Evolutionary conservation across 2,329 filamentous ascomycete species (phyloP).

Genomic region (Colletotrichum sp.): DNA sequence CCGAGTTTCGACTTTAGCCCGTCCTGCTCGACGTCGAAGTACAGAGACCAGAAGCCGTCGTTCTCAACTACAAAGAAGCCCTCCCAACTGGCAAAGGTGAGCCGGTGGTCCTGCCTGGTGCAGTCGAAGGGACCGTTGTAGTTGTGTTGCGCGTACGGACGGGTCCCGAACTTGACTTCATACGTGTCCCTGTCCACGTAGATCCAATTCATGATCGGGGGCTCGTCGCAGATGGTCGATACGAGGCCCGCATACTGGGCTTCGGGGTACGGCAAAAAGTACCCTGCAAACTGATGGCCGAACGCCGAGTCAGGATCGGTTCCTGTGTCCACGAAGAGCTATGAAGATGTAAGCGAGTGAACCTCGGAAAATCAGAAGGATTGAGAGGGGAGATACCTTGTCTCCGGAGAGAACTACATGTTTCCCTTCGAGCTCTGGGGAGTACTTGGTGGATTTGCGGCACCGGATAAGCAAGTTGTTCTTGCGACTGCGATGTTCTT

Average conservation of each 20-base stretch:
- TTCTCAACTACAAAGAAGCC: slow-evolving; percentile 53
- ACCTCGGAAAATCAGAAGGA: not conserved
- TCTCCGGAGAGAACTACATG: slow-evolving; percentile 48
- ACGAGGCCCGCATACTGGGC: slow-evolving; percentile 49
- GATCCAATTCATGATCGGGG: slow-evolving; percentile 57
- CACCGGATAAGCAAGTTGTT: slow-evolving; percentile 52
- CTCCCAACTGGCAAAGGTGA: slow-evolving; percentile 55
- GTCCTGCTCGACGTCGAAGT: slow-evolving; percentile 52
- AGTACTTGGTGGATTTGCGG: slow-evolving; percentile 48
- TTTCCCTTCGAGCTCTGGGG: slow-evolving; percentile 45
- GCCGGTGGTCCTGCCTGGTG: slow-evolving; percentile 53
- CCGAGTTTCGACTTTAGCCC: slow-evolving; percentile 48
- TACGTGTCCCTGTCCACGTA: slow-evolving; percentile 50
- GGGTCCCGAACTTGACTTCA: slow-evolving; percentile 51
- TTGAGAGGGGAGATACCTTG: slow-evolving; percentile 30
- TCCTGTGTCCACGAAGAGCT: slow-evolving; percentile 53
- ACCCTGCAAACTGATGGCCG: slow-evolving; percentile 60
- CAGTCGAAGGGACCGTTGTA: slow-evolving; percentile 55
- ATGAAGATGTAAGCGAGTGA: not conserved
- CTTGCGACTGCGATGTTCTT: slow-evolving; percentile 52
- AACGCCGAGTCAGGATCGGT: slow-evolving; percentile 29
- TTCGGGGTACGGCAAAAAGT: slow-evolving; percentile 64
- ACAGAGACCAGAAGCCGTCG: slow-evolving; percentile 49
- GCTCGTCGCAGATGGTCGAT: slow-evolving; percentile 51
- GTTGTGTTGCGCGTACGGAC: slow-evolving; percentile 44